Conservation (phyloP, 2,329 filamentous ascomycete genomes). For the Pseudogymnoascus sp. region DNA sequence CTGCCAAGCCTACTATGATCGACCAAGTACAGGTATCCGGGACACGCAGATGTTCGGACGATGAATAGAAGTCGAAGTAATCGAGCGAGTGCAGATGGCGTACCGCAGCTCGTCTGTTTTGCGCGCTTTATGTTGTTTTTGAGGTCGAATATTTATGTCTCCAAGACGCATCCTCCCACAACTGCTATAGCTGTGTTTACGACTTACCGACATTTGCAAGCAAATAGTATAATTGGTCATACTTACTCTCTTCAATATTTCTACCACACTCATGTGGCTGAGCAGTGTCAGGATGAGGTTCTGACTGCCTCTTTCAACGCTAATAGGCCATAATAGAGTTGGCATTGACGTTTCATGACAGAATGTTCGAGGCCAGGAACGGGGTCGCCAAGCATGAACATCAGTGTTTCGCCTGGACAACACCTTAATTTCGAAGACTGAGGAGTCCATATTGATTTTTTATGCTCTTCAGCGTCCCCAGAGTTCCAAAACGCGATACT, state of each 20-base stretch:
- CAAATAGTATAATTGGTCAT: not conserved
- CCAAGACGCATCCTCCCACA: not conserved
- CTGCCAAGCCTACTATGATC: slow-evolving; percentile 1
- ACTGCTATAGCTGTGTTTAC: not conserved
- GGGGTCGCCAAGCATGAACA: slow-evolving; percentile 5
- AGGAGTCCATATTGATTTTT: not conserved
- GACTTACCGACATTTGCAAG: not conserved
- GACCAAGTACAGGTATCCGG: not conserved
- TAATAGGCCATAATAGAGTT: not conserved
- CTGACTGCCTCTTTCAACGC: not conserved
- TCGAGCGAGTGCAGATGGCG: not conserved
- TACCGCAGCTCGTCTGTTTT: not conserved
- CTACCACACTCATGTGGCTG: not conserved
- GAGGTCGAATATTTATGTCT: not conserved
- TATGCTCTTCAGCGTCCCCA: not conserved
- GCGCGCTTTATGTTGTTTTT: not conserved
- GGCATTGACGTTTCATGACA: not conserved
- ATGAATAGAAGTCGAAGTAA: not conserved
- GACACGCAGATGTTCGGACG: not conserved
- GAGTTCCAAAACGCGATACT: not conserved
- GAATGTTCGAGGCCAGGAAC: not conserved
- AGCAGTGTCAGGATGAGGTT: not conserved
- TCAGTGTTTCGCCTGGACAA: not conserved
- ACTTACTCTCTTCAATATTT: not conserved
- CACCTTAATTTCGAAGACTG: not conserved